A percentile compares a stretch with the other conserved stretches of the same genome.
phyloP scores from a whole-genome alignment of 139 green algal species.

The Nannochloris sp. region DNA sequence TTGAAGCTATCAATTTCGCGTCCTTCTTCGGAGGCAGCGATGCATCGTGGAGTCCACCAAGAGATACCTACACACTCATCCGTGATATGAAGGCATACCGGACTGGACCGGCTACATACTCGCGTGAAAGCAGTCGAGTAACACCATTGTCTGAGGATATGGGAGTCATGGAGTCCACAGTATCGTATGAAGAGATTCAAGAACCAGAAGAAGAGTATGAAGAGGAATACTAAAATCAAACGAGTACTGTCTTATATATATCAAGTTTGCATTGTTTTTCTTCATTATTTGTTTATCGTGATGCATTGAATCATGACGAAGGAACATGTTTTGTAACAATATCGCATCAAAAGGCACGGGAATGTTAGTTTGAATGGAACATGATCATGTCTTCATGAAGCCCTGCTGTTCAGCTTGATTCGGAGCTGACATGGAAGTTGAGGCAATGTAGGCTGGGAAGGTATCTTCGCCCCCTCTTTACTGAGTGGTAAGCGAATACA shows the following conservation, averaged over 20 bases:
- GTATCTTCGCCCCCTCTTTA: no score
- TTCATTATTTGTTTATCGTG: no score
- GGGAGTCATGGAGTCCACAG: background rate
- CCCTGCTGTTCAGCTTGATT: no score
- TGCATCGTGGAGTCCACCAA: slow-evolving; percentile 9
- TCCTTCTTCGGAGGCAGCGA: slow-evolving; percentile 18
- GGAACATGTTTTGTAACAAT: no score
- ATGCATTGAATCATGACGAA: no score
- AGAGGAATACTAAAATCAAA: background rate
- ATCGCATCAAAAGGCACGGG: no score
- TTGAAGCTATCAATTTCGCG: slow-evolving; percentile 10
- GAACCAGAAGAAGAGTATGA: slow-evolving; percentile 2
- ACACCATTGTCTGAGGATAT: background rate
- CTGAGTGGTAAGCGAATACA: no score
- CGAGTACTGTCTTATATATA: background rate
- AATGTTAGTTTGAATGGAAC: no score
- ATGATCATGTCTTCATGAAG: no score
- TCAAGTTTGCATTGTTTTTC: background rate
- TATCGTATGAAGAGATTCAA: slow-evolving; percentile 8
- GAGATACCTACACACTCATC: slow-evolving; percentile 6
- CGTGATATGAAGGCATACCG: slow-evolving; percentile 10
- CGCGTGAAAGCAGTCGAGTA: background rate
- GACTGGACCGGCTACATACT: slow-evolving; percentile 4
- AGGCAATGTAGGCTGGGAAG: no score
- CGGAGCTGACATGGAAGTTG: no score